Conservation (phyloP, 1,284 basidiomycete genomes). For the Trametes pubescens region DNA sequence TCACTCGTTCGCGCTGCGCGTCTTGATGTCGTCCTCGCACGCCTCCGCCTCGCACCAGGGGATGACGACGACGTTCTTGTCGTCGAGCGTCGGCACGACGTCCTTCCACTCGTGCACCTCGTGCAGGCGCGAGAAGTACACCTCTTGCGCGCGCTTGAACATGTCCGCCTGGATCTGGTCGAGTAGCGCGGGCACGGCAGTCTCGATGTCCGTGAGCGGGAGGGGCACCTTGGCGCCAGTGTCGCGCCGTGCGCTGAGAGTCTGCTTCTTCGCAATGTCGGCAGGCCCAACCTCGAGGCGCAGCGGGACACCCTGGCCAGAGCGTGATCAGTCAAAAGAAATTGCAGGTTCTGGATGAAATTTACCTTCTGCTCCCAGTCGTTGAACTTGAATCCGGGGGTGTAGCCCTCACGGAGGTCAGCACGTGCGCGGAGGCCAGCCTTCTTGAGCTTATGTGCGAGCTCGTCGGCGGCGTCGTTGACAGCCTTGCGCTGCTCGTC, state of each 20-base stretch:
- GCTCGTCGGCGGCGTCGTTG: conserved; percentile 79
- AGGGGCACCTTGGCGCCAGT: conserved; percentile 84
- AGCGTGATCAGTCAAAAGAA: conserved; percentile 9
- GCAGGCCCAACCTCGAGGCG: conserved; percentile 97
- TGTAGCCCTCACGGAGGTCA: conserved; percentile 95
- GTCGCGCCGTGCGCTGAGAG: conserved; percentile 89
- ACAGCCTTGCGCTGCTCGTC: conserved; percentile 77
- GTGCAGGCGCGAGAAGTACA: conserved; percentile 80
- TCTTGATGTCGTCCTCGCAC: conserved; percentile 99
- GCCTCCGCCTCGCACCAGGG: conserved; percentile 97
- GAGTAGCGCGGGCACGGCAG: conserved; percentile 72
- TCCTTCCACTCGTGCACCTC: conserved; percentile 90
- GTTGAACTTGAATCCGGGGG: conserved; percentile 99
- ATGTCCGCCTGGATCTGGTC: conserved; percentile 92
- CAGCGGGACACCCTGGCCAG: conserved; percentile 88
- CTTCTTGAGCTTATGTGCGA: conserved; percentile 76
- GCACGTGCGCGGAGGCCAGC: conserved; percentile 87
- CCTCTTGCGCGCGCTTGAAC: conserved; percentile 82
- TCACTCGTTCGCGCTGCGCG: conserved; percentile 86
- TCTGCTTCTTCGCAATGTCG: conserved; percentile 87
- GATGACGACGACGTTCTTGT: conserved; percentile 88
- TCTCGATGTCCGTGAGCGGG: conserved; percentile 68
- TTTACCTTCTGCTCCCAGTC: conserved; percentile 97
- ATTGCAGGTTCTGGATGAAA: conserved; percentile 3
- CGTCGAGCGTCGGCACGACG: conserved; percentile 89